Conservation (phyloP, 108 stramenopile species). For the Schizochytrium sp. region DNA sequence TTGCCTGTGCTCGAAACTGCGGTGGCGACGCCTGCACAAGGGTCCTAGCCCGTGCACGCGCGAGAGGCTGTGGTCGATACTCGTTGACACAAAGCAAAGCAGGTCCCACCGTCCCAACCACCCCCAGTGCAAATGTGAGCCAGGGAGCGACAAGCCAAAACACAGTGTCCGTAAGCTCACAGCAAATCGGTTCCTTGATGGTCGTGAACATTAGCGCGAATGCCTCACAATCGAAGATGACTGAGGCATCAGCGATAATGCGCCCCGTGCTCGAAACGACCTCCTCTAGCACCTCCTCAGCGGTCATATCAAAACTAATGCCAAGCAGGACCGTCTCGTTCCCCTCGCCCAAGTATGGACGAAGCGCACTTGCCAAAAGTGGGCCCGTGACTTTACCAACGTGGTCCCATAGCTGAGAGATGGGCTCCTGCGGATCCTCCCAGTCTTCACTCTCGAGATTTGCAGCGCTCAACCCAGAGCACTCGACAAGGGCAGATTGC, state of each 20-base stretch:
- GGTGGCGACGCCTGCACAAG: not conserved
- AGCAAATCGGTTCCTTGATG: slow-evolving; percentile 11
- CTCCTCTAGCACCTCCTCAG: not conserved
- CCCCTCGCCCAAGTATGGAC: not conserved
- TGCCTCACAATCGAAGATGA: not conserved
- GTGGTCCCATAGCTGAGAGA: not conserved
- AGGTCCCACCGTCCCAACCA: not conserved
- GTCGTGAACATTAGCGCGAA: not conserved
- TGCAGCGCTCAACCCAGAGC: not conserved
- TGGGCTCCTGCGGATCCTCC: not conserved
- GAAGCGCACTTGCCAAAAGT: not conserved
- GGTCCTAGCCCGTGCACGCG: not conserved
- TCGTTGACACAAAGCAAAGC: not conserved
- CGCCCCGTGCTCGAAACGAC: not conserved
- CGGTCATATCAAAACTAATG: not conserved
- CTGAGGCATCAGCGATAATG: not conserved
- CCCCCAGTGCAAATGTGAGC: not conserved
- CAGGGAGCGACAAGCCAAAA: not conserved
- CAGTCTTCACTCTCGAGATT: not conserved
- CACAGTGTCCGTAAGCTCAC: not conserved
- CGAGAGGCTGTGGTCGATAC: not conserved
- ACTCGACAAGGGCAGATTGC: not conserved
- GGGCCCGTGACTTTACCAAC: too few relatives aligned
- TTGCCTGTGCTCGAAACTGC: not conserved
- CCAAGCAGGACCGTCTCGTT: not conserved